Conservation (phyloP, 2,329 filamentous ascomycete genomes). For the Chaetomium sp. region DNA sequence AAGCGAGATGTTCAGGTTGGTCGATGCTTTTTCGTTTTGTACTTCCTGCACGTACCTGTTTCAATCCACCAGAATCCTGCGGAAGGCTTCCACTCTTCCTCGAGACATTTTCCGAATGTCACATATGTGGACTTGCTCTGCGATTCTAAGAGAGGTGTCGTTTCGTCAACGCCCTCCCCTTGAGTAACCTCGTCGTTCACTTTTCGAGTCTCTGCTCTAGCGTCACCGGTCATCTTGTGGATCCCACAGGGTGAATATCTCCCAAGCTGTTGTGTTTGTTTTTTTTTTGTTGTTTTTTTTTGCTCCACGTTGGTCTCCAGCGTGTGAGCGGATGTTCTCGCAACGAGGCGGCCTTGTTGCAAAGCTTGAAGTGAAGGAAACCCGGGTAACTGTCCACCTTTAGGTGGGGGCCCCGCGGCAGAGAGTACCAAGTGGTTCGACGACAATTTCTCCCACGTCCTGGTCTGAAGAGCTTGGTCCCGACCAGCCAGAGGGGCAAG, state of each 20-base stretch:
- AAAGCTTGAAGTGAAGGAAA: too few species aligned
- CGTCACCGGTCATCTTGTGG: neutral
- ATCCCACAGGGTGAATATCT: too few species aligned
- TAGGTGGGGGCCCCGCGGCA: neutral
- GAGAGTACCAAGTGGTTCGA: neutral
- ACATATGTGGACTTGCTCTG: conserved; percentile 17
- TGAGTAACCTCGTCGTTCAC: neutral
- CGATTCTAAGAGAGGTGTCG: conserved; percentile 17
- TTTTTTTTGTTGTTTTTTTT: too few species aligned
- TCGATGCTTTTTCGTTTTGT: neutral
- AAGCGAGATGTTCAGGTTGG: neutral
- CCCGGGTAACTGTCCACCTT: too few species aligned
- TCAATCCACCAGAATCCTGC: conserved; percentile 51
- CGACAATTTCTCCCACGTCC: neutral
- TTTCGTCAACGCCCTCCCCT: conserved; percentile 9
- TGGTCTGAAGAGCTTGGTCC: neutral
- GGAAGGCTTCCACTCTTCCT: conserved; percentile 40
- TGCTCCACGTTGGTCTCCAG: too few species aligned
- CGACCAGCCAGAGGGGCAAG: conserved; percentile 1
- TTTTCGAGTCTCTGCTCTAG: neutral
- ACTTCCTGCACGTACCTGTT: conserved; percentile 41
- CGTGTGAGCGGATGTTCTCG: too few species aligned
- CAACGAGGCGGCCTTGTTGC: too few species aligned
- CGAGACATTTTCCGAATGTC: conserved; percentile 8
- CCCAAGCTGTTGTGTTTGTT: too few species aligned